phyloP scores from a whole-genome alignment of 345 rosid genomes.

The Camelina sativa region DNA sequence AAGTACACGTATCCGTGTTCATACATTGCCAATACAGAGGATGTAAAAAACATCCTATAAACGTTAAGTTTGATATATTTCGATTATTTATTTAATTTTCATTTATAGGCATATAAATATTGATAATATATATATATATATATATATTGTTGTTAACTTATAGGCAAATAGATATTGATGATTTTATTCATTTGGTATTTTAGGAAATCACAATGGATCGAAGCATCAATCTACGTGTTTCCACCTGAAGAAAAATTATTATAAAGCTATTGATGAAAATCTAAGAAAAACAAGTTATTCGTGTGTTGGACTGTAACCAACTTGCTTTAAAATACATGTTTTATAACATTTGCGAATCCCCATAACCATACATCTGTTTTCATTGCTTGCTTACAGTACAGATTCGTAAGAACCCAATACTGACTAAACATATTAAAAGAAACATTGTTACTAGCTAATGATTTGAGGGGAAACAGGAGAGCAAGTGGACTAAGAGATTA shows the following conservation, averaged over 20 bases:
- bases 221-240: constrained; percentile 12
- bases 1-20: no score
- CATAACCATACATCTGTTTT: constrained; percentile 27
- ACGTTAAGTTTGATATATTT: no score
- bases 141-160: background rate
- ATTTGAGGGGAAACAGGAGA: constrained; percentile 1
- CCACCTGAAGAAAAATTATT: background rate
- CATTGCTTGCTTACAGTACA: constrained; percentile 34
- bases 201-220: constrained; percentile 7
- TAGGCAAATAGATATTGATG: background rate
- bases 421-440: constrained; percentile 28
- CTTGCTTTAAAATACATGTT: background rate
- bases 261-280: constrained; percentile 1
- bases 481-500: constrained; percentile 21
- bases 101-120: no score
- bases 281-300: constrained; percentile 1
- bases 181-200: constrained; percentile 8
- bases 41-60: no score
- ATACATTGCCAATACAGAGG: no score
- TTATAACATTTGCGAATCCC: background rate
- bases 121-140: no score
- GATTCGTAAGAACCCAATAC: constrained; percentile 37
- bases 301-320: constrained; percentile 27
- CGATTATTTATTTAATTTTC: no score
- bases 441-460: constrained; percentile 4